These are phyloP conservation scores for Umbelopsis sp. DNA, from an alignment of 192 early-diverging fungal species.

Conservation along the genomic window DNA sequence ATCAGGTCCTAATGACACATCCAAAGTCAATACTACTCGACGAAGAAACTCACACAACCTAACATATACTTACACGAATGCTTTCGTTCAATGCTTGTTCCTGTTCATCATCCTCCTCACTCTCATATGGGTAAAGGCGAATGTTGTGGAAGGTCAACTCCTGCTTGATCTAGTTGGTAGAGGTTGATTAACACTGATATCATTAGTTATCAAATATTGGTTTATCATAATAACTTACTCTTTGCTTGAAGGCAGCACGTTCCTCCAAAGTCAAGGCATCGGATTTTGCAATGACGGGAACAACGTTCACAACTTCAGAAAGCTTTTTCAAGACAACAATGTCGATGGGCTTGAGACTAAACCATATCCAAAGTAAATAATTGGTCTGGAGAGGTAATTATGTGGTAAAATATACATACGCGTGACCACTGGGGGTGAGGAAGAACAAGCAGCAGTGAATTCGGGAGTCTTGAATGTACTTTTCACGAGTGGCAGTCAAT, in stretches of 20 bases:
- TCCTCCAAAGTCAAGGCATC: slow-evolving; percentile 87
- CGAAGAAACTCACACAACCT: neutral
- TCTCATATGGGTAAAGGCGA: slow-evolving; percentile 83
- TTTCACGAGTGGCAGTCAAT: slow-evolving; percentile 83
- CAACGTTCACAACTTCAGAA: slow-evolving; percentile 82
- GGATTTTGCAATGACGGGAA: slow-evolving; percentile 90
- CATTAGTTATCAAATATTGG: neutral
- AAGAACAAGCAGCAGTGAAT: slow-evolving; percentile 97
- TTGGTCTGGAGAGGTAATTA: neutral
- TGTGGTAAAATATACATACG: slow-evolving; percentile 52
- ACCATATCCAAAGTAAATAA: neutral
- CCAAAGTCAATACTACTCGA: neutral
- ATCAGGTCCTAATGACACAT: slow-evolving; percentile 65
- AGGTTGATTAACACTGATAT: neutral
- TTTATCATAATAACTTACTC: slow-evolving; percentile 42
- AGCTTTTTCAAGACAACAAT: slow-evolving; percentile 84
- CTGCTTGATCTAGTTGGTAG: slow-evolving; percentile 68
- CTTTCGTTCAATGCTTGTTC: slow-evolving; percentile 70
- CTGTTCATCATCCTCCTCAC: slow-evolving; percentile 84
- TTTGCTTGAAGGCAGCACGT: slow-evolving; percentile 77
- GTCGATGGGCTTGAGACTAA: slow-evolving; percentile 82
- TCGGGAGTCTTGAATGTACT: slow-evolving; percentile 90
- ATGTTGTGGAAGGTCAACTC: slow-evolving; percentile 95
- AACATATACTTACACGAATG: slow-evolving; percentile 57
- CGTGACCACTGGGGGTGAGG: slow-evolving; percentile 93